These are phyloP conservation scores for Fusarium oxysporum DNA, from an alignment of 2,329 filamentous ascomycete species.

Conservation along the genomic window DNA sequence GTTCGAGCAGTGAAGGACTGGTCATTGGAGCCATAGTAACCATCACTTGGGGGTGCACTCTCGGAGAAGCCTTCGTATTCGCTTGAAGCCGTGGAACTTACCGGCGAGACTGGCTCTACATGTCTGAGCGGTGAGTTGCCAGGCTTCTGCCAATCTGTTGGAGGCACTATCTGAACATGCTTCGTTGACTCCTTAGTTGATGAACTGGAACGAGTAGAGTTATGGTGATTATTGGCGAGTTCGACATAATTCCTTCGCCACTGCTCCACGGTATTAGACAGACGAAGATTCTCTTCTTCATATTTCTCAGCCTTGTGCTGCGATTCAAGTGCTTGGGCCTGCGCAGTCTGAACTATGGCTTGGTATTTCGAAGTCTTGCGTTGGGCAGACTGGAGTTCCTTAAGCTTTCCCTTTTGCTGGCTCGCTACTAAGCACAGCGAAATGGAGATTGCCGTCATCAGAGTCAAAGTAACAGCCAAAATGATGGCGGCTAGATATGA, in stretches of 20 bases:
- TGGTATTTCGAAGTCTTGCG: not conserved
- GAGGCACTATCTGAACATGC: not conserved
- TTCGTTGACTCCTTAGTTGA: not conserved
- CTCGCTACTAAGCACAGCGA: not conserved
- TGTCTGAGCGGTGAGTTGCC: not conserved
- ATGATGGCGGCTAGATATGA: not conserved
- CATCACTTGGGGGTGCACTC: not conserved
- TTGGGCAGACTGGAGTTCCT: not conserved
- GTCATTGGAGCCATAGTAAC: not conserved
- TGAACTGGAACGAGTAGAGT: not conserved
- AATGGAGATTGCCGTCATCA: not conserved
- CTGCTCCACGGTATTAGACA: not conserved
- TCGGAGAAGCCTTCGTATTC: not conserved
- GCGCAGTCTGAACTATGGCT: not conserved
- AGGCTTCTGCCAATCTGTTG: not conserved
- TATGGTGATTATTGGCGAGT: not conserved
- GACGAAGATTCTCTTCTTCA: not conserved
- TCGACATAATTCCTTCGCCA: not conserved
- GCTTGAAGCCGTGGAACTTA: not conserved
- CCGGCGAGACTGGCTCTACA: not conserved
- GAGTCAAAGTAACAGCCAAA: not conserved
- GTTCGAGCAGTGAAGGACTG: not conserved
- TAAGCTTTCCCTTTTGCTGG: not conserved
- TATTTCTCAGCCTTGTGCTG: not conserved
- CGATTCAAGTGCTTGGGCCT: not conserved